Evolutionary conservation across 306 rosid species (phyloP).

Genomic region (Rubus parviflorus): DNA sequence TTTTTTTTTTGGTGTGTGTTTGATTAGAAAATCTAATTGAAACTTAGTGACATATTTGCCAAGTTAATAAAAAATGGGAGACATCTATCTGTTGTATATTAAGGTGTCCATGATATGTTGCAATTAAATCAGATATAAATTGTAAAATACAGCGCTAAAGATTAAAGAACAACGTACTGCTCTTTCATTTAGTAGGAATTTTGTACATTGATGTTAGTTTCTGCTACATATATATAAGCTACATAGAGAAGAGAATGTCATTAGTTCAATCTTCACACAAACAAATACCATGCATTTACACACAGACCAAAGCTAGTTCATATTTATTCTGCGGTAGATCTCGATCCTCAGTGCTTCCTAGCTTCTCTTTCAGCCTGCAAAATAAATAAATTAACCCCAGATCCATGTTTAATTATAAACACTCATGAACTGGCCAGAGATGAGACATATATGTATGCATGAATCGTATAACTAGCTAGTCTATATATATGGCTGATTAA

Average conservation of each 20-base stretch:
- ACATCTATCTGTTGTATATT: not conserved
- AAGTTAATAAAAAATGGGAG: not conserved
- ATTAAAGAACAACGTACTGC: not conserved
- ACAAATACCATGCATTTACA: not conserved
- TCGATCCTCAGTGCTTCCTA: conserved; percentile 55
- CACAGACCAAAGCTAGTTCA: no score
- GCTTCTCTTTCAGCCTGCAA: conserved; percentile 90
- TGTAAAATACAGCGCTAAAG: no score
- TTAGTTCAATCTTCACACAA: not conserved
- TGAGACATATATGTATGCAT: not conserved
- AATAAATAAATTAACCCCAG: conserved; percentile 5
- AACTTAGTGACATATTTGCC: not conserved
- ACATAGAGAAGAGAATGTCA: not conserved
- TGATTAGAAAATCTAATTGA: no score
- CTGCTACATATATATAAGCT: not conserved
- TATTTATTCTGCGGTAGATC: not conserved
- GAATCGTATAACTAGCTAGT: not conserved
- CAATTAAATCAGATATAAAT: no score
- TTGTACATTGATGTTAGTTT: no score
- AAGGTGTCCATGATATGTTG: no score
- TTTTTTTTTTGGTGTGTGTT: no score
- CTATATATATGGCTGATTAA: not conserved
- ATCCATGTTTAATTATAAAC: not conserved
- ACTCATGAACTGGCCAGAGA: not conserved
- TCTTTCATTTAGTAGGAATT: not conserved